Evolutionary conservation across 768 basidiomycete genomes (phyloP).

Genomic region (Amanita fuliginea): DNA sequence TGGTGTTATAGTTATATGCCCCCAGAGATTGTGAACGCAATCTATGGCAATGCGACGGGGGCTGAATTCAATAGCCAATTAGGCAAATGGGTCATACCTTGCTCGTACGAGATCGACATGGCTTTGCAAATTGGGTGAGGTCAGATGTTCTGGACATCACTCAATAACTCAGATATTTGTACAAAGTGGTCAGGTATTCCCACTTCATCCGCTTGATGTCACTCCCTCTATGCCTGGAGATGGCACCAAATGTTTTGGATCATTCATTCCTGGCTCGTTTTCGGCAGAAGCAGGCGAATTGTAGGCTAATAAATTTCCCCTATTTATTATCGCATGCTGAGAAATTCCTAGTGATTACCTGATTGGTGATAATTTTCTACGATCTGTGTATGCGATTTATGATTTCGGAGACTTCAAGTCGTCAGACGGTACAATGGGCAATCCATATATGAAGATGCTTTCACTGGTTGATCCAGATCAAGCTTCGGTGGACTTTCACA

Average conservation of each 20-base stretch:
- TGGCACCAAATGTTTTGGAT: slow-evolving; percentile 51
- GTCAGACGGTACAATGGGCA: slow-evolving; percentile 45
- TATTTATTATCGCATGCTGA: slow-evolving; percentile 1
- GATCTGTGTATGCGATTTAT: slow-evolving; percentile 74
- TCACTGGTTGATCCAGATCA: slow-evolving; percentile 56
- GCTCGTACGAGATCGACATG: slow-evolving; percentile 63
- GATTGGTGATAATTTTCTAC: slow-evolving; percentile 73
- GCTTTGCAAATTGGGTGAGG: slow-evolving; percentile 70
- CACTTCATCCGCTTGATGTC: slow-evolving; percentile 74
- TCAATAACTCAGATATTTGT: slow-evolving; percentile 1
- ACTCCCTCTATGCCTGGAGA: slow-evolving; percentile 36
- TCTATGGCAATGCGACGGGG: slow-evolving; percentile 58
- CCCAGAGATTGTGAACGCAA: slow-evolving; percentile 48
- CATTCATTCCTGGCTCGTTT: slow-evolving; percentile 58
- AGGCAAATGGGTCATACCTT: slow-evolving; percentile 68
- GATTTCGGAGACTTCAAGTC: slow-evolving; percentile 74
- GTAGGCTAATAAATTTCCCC: slow-evolving; percentile 26
- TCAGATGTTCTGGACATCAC: background rate
- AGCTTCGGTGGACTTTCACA: slow-evolving; percentile 64
- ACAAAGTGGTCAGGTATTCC: slow-evolving; percentile 57
- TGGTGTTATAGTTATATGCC: slow-evolving; percentile 50
- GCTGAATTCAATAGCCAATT: slow-evolving; percentile 40
- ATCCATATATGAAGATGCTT: slow-evolving; percentile 71
- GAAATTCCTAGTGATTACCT: slow-evolving; percentile 59
- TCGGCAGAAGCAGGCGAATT: slow-evolving; percentile 55